Base-by-base conservation (phyloP, 1,284 basidiomycete species). In the Moesziomyces sp. region DNA sequence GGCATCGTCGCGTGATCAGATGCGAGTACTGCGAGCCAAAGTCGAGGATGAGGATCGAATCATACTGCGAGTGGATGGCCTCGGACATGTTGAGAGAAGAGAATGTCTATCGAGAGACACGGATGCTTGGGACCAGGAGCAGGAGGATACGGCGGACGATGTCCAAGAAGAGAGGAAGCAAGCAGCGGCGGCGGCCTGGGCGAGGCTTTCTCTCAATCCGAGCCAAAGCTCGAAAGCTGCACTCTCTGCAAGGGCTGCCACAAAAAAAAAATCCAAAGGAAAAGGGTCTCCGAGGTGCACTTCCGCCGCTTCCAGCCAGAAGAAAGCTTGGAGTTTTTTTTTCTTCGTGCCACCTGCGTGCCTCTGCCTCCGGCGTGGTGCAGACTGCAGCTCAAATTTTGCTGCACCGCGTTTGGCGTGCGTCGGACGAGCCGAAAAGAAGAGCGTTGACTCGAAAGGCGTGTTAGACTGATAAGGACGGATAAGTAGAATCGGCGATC, bases 1-100 rank as follows among this genome's bases (percentile, higher is more conserved):
- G 92, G 88, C 96, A 98, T 90, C 97, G 89, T 84, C 97, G 88
- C 19, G 96, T 97, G 86, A 99, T 99, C 76, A 99, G 88, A 87
- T 99, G 97, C 78, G 95, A 98, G 86, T 98, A 98, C 89, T 97
- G 94, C 46, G 94, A 98, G 71, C 96, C 96, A 85, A 99, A 99
- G 85, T 99, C 96, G 52, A 99, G 88, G 82, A 99, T 98, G 51
- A 98, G 90, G 81, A 99, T 91, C 50, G 95, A 95, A 84, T 97
- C 94, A 85, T 97, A 97, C 81, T 95, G 91, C 85, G 94, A 92
- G 86, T 97, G 94, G 75, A 97, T 97, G 70, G 86, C 86, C 53
- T 85, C 80, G 24, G 79, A 60, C 79, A 81, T 81, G 59, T 16
- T 71, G 60, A 49, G 62, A n/a, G 21, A 26, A 28, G 28, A 2